phyloP scores from a whole-genome alignment of 768 basidiomycete genomes.

The Neoboletus magnificus region DNA sequence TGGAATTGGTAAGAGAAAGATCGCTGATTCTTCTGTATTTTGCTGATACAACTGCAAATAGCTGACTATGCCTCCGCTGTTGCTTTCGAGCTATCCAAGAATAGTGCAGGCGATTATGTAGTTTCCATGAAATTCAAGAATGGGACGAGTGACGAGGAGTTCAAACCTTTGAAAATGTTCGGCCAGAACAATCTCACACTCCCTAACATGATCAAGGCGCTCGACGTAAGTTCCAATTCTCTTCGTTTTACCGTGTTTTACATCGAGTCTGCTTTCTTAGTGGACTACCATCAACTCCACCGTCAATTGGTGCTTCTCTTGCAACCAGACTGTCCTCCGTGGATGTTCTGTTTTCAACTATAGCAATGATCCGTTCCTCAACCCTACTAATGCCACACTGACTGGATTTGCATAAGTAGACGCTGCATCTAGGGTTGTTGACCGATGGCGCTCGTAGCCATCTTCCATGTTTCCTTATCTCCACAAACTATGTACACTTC shows the following conservation, averaged over 20 bases:
- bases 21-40: neutral
- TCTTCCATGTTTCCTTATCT: neutral
- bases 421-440: neutral
- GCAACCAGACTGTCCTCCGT: conserved; percentile 32
- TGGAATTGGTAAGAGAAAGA: conserved; percentile 56
- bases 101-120: conserved; percentile 62
- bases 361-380: conserved; percentile 27
- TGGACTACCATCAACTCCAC: conserved; percentile 30
- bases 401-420: neutral
- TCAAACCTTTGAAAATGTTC: conserved; percentile 67
- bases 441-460: neutral
- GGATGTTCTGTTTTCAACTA: conserved; percentile 32
- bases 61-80: conserved; percentile 72
- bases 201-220: conserved; percentile 11
- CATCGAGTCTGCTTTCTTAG: conserved; percentile 6
- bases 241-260: neutral
- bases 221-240: conserved; percentile 15
- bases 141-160: conserved; percentile 53
- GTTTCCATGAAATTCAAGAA: conserved; percentile 84
- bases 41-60: conserved; percentile 24
- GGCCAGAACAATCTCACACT: conserved; percentile 34
- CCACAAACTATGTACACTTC: neutral
- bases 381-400: conserved; percentile 27
- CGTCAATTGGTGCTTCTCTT: conserved; percentile 32
- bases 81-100: conserved; percentile 64